phyloP scores from a whole-genome alignment of 305 asterid genomes.

The Fraxinus ornus region DNA sequence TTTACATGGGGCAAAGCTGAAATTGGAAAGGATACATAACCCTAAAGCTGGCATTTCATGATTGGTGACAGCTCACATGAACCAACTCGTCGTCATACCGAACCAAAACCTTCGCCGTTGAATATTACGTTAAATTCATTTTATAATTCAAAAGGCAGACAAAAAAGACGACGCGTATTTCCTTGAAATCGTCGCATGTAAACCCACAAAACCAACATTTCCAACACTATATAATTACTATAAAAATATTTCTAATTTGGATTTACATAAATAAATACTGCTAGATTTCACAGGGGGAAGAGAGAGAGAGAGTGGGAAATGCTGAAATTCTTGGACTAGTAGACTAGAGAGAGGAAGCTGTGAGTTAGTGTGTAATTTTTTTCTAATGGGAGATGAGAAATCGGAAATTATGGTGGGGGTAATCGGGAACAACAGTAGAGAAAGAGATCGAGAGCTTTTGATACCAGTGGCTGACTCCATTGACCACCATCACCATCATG shows the following conservation, averaged over 20 bases:
- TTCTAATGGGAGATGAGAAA: constrained; percentile 4
- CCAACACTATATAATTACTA: not conserved
- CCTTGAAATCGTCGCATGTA: not conserved
- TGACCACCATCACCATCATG: not conserved
- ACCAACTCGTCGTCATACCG: not conserved
- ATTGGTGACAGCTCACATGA: not conserved
- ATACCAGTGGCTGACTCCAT: not conserved
- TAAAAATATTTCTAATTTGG: not conserved
- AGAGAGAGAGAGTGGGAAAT: not conserved
- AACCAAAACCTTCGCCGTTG: not conserved
- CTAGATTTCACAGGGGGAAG: not conserved
- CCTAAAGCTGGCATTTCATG: not conserved
- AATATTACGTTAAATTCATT: not conserved
- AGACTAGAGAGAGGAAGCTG: not conserved
- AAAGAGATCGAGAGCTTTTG: constrained; percentile 11
- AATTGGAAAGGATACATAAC: not conserved
- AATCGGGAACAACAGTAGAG: not conserved
- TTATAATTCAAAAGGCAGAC: not conserved
- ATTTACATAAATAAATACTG: not conserved
- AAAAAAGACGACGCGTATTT: not conserved
- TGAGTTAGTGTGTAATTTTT: not conserved
- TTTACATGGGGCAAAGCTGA: no score
- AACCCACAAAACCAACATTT: not conserved
- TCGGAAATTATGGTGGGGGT: constrained; percentile 6
- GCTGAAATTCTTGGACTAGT: constrained; percentile 1